Evolutionary conservation across 2,329 filamentous ascomycete genomes (phyloP).

Genomic region (Xenoacremonium recifei): DNA sequence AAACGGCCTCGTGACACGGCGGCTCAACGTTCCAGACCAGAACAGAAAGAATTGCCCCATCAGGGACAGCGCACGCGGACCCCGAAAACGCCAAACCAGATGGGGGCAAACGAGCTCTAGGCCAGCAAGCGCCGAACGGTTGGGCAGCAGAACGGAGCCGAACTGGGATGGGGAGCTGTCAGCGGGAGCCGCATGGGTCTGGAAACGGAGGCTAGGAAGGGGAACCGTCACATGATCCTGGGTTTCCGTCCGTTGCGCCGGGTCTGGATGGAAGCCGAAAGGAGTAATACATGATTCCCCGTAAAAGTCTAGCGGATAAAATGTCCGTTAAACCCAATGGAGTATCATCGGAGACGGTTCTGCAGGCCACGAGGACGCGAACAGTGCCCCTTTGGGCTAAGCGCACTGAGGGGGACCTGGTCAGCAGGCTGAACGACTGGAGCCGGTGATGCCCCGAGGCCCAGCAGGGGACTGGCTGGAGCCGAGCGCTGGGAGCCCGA

Average conservation of each 20-base stretch:
- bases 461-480: background rate
- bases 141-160: background rate
- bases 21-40: slow-evolving; percentile 6
- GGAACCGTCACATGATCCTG: background rate
- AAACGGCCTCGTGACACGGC: slow-evolving; percentile 13
- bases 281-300: slow-evolving; percentile 10
- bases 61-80: slow-evolving; percentile 4
- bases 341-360: slow-evolving; percentile 10
- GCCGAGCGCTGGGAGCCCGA: slow-evolving; percentile 10
- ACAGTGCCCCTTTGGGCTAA: slow-evolving; percentile 24
- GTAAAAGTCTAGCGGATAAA: background rate
- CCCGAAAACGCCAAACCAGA: slow-evolving; percentile 4
- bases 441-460: background rate
- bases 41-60: slow-evolving; percentile 7
- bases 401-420: slow-evolving; percentile 17
- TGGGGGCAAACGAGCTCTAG: too few species aligned
- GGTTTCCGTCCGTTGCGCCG: slow-evolving; percentile 1
- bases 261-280: slow-evolving; percentile 4
- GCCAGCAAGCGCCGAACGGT: background rate
- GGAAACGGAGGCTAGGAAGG: slow-evolving; percentile 3
- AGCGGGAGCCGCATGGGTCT: slow-evolving; percentile 8
- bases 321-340: slow-evolving; percentile 8
- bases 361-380: slow-evolving; percentile 18
- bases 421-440: slow-evolving; percentile 21
- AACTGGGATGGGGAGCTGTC: background rate